A percentile compares a stretch with the other conserved stretches of the same genome.
Conservation (phyloP, 129 eudicot species). For the Tanacetum coccineum region DNA sequence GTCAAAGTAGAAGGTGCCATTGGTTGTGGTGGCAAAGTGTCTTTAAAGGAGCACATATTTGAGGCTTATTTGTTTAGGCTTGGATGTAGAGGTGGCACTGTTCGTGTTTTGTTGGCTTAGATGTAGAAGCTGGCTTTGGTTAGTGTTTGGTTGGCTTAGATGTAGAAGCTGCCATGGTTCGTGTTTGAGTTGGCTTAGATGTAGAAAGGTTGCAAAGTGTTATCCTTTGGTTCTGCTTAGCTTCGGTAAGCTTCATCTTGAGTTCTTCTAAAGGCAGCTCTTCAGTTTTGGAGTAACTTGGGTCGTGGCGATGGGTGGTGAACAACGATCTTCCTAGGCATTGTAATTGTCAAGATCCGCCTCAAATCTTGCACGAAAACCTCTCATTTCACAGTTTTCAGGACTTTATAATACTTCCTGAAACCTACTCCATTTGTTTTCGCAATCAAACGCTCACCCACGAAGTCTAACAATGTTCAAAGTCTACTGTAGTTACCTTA, state of each 20-base stretch:
- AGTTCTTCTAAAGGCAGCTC: constrained; percentile 6
- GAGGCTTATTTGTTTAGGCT: neutral
- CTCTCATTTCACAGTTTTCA: constrained; percentile 36
- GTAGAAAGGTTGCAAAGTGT: too few species aligned
- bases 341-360: constrained; percentile 50
- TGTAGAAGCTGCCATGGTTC: too few species aligned
- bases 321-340: constrained; percentile 38
- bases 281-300: constrained; percentile 10
- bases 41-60: neutral
- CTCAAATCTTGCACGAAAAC: constrained; percentile 51
- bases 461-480: constrained; percentile 50
- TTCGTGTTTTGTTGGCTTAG: neutral
- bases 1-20: constrained; percentile 9
- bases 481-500: constrained; percentile 52
- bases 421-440: constrained; percentile 75
- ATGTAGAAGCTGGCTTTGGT: too few species aligned
- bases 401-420: constrained; percentile 57
- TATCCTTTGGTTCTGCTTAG: neutral
- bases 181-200: too few species aligned
- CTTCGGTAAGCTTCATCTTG: constrained; percentile 18
- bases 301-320: constrained; percentile 9
- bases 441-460: constrained; percentile 61
- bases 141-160: too few species aligned
- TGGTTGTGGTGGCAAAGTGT: constrained; percentile 15
- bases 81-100: neutral